Evolutionary conservation across 495 filamentous ascomycete species (phyloP).

Genomic region (Trichoderma erinaceum): DNA sequence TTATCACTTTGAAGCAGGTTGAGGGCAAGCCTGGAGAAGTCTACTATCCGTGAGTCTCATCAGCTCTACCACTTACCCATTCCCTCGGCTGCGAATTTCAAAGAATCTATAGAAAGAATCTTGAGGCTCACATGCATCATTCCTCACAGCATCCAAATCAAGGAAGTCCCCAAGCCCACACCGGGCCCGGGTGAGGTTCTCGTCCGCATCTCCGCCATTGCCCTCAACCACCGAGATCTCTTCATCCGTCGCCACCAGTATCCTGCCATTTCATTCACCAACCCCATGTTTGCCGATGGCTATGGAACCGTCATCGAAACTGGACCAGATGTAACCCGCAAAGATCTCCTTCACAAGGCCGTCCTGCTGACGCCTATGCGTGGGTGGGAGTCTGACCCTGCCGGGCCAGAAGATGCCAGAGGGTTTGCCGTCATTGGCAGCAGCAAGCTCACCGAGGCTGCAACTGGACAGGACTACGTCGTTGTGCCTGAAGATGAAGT

Average conservation of each 20-base stretch:
- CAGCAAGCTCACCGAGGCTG: conserved; percentile 53
- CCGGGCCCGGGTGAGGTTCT: conserved; percentile 61
- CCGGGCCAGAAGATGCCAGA: conserved; percentile 61
- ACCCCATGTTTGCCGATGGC: conserved; percentile 75
- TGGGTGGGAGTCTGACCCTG: conserved; percentile 66
- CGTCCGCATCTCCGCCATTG: conserved; percentile 63
- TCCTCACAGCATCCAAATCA: conserved; percentile 51
- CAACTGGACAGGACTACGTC: conserved; percentile 66
- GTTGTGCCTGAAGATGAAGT: conserved; percentile 64
- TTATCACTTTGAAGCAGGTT: conserved; percentile 45
- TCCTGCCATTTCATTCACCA: conserved; percentile 68
- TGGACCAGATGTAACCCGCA: conserved; percentile 45
- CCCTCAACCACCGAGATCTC: conserved; percentile 87
- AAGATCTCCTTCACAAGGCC: conserved; percentile 48
- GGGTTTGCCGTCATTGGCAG: conserved; percentile 69
- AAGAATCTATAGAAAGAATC: not conserved
- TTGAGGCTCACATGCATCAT: conserved; percentile 16
- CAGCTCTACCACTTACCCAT: conserved; percentile 3
- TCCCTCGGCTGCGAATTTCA: not conserved
- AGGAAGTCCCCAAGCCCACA: conserved; percentile 50
- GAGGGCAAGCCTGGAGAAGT: conserved; percentile 73
- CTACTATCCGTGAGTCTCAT: conserved; percentile 59
- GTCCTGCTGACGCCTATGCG: conserved; percentile 68
- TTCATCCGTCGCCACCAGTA: conserved; percentile 91
- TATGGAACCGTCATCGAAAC: conserved; percentile 61